phyloP scores from a whole-genome alignment of 2,329 filamentous ascomycete genomes.

The Aspergillus persii region DNA sequence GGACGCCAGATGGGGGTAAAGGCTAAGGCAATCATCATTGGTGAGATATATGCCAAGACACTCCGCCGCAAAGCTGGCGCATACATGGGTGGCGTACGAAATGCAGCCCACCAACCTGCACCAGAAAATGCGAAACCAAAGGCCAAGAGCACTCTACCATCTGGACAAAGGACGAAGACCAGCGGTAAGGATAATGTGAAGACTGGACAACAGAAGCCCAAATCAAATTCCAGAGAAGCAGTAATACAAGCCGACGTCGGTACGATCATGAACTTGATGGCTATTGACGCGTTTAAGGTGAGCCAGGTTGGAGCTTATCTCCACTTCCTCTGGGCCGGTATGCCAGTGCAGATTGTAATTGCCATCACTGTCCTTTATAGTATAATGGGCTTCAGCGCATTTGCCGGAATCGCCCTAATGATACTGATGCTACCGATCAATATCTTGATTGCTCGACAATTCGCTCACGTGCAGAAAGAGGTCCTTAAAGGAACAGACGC shows the following conservation, averaged over 20 bases:
- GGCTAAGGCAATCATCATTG: conserved; percentile 89
- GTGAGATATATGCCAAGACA: conserved; percentile 95
- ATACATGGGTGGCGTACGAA: too few species aligned
- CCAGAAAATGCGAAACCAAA: conserved; percentile 40
- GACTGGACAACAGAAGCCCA: conserved; percentile 27
- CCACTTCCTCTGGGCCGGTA: conserved; percentile 90
- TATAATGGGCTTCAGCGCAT: conserved; percentile 87
- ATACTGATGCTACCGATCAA: conserved; percentile 84
- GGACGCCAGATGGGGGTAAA: conserved; percentile 93
- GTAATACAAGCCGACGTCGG: conserved; percentile 89
- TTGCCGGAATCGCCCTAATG: conserved; percentile 92
- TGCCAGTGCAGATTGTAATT: conserved; percentile 82
- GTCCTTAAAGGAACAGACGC: conserved; percentile 94
- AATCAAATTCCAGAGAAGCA: too few species aligned
- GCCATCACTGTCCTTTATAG: conserved; percentile 80
- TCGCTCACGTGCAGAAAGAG: conserved; percentile 80
- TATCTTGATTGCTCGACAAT: conserved; percentile 80
- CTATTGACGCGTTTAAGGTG: conserved; percentile 98
- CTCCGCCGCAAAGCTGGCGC: conserved; percentile 85
- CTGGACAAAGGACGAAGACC: conserved; percentile 59
- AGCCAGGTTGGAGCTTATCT: conserved; percentile 92
- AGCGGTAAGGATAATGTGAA: conserved; percentile 21
- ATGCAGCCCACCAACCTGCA: conserved; percentile 49
- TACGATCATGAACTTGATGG: conserved; percentile 99
- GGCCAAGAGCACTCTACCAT: conserved; percentile 50